Evolutionary conservation across 2,329 filamentous ascomycete species (phyloP).

Genomic region (Meredithiella fracta): DNA sequence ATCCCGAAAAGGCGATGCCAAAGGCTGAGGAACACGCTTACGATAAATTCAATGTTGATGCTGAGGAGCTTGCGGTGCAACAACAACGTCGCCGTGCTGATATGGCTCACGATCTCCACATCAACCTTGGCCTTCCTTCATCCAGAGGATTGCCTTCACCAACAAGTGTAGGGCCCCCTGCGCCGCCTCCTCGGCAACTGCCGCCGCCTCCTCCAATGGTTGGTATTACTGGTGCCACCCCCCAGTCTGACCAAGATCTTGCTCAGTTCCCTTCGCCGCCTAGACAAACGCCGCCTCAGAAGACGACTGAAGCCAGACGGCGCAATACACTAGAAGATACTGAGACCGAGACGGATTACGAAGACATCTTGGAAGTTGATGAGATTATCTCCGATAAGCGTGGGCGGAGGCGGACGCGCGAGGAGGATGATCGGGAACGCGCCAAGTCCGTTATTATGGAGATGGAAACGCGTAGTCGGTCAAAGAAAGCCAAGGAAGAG

Average conservation of each 20-base stretch:
- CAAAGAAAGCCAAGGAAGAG: slow-evolving; percentile 49
- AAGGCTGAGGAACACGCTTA: slow-evolving; percentile 43
- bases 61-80: slow-evolving; percentile 31
- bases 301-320: slow-evolving; percentile 45
- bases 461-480: slow-evolving; percentile 53
- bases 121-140: slow-evolving; percentile 36
- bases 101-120: slow-evolving; percentile 30
- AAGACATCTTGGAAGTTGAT: slow-evolving; percentile 56
- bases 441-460: slow-evolving; percentile 52
- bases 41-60: slow-evolving; percentile 39
- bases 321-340: slow-evolving; percentile 29
- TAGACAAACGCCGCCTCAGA: slow-evolving; percentile 62
- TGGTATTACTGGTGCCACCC: slow-evolving; percentile 26
- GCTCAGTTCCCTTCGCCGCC: slow-evolving; percentile 42
- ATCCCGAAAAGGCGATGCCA: slow-evolving; percentile 42
- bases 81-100: slow-evolving; percentile 30
- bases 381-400: slow-evolving; percentile 45
- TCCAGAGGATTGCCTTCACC: slow-evolving; percentile 31
- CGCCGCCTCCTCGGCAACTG: slow-evolving; percentile 34
- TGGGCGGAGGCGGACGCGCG: slow-evolving; percentile 67
- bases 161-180: slow-evolving; percentile 32
- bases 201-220: slow-evolving; percentile 25
- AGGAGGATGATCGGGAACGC: slow-evolving; percentile 69
- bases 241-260: slow-evolving; percentile 28
- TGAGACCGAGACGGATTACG: slow-evolving; percentile 64